Evolutionary conservation across 1,139 yeast species (phyloP).

Genomic region (Arxiozyma bovina): DNA sequence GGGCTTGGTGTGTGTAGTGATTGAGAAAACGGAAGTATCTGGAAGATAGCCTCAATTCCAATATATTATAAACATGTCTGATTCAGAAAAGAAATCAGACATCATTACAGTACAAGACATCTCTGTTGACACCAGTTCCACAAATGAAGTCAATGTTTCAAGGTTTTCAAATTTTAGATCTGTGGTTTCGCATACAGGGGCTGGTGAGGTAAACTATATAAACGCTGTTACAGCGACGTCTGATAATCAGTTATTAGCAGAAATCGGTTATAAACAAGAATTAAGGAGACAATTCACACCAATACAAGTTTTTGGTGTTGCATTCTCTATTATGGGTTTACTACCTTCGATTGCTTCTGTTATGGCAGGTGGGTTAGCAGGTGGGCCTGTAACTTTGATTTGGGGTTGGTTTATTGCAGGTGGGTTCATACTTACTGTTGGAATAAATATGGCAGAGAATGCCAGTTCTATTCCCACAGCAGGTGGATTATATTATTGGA

Average conservation of each 20-base stretch:
- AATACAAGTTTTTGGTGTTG: slow-evolving; percentile 42
- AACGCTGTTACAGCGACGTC: slow-evolving; percentile 16
- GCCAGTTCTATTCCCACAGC: slow-evolving; percentile 63
- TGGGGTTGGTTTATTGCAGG: slow-evolving; percentile 69
- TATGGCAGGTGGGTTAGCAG: slow-evolving; percentile 35
- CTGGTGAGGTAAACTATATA: slow-evolving; percentile 21
- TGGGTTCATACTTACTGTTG: slow-evolving; percentile 47
- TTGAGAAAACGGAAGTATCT: too few species aligned
- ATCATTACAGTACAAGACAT: neutral
- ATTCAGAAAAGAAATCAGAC: neutral
- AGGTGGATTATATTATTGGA: slow-evolving; percentile 62
- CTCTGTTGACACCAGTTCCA: neutral
- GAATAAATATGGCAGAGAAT: slow-evolving; percentile 55
- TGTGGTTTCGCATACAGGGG: slow-evolving; percentile 14
- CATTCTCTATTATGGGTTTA: slow-evolving; percentile 46
- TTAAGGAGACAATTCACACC: slow-evolving; percentile 40
- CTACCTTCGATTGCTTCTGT: slow-evolving; percentile 42
- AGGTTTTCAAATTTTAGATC: slow-evolving; percentile 4
- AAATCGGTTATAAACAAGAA: slow-evolving; percentile 47
- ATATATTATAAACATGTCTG: neutral
- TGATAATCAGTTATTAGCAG: slow-evolving; percentile 45
- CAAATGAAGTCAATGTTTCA: neutral
- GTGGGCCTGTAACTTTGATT: slow-evolving; percentile 51
- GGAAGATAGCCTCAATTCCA: too few species aligned
- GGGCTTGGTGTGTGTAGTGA: too few species aligned